Conservation (phyloP, 331 rosid genomes). For the Malus hybrid region DNA sequence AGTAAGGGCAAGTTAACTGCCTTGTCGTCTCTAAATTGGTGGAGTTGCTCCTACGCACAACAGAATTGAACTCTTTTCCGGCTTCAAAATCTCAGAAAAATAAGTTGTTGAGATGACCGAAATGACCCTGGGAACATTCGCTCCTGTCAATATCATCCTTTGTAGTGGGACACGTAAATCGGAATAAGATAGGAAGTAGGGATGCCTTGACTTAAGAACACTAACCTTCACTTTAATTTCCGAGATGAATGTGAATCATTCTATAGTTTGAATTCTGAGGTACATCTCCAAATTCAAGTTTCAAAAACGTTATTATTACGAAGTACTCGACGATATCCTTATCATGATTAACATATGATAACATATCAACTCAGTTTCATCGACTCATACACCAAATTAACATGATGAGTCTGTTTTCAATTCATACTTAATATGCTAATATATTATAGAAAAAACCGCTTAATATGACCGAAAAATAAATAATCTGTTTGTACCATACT, state of each 20-base stretch:
- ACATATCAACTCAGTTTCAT: no score
- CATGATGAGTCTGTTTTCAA: no score
- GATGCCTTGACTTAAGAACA: neutral
- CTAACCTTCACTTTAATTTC: neutral
- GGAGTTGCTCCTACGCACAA: no score
- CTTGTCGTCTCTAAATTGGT: no score
- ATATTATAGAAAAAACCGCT: no score
- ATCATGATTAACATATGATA: no score
- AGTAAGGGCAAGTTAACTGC: no score
- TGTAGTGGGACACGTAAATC: neutral
- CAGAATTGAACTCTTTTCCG: neutral
- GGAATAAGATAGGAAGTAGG: neutral
- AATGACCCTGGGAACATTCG: neutral
- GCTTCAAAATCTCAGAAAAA: constrained; percentile 3
- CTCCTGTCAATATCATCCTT: neutral
- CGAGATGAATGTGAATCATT: neutral
- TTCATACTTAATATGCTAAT: no score
- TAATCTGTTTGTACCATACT: no score
- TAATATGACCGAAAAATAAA: no score
- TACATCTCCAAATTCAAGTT: neutral
- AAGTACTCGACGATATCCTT: no score
- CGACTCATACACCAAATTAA: no score
- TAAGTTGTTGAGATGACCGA: neutral
- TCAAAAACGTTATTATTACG: neutral
- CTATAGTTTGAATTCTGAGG: neutral